phyloP scores from a whole-genome alignment of 2,329 filamentous ascomycete genomes.

The Talaromyces funiculosus region DNA sequence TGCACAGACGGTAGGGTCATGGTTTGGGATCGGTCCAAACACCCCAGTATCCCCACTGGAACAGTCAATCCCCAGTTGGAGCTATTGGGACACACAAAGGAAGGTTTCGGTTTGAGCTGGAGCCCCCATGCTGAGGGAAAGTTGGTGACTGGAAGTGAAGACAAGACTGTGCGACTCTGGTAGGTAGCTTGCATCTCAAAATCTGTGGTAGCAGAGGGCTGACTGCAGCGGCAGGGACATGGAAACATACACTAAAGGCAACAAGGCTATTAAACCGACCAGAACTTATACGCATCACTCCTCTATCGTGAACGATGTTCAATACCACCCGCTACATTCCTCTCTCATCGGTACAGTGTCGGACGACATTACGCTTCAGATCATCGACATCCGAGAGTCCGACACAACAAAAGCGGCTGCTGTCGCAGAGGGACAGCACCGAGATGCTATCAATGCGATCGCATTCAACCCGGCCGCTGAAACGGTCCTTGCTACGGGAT shows the following conservation, averaged over 20 bases:
- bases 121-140: slow-evolving; percentile 76
- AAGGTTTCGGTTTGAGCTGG: slow-evolving; percentile 93
- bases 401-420: slow-evolving; percentile 63
- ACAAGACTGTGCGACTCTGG: slow-evolving; percentile 88
- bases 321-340: slow-evolving; percentile 82
- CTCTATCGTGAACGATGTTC: slow-evolving; percentile 92
- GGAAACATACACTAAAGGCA: slow-evolving; percentile 64
- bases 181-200: slow-evolving; percentile 36
- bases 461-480: slow-evolving; percentile 93
- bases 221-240: slow-evolving; percentile 59
- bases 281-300: slow-evolving; percentile 81
- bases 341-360: slow-evolving; percentile 88
- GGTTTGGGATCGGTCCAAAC: slow-evolving; percentile 94
- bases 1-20: slow-evolving; percentile 81
- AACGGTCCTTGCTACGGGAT: slow-evolving; percentile 83
- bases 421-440: slow-evolving; percentile 67
- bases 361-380: slow-evolving; percentile 87
- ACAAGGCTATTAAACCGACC: slow-evolving; percentile 63
- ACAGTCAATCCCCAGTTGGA: slow-evolving; percentile 76
- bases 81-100: slow-evolving; percentile 74
- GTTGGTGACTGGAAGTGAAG: slow-evolving; percentile 85
- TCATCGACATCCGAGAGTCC: slow-evolving; percentile 74
- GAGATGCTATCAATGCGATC: slow-evolving; percentile 91
- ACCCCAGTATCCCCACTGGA: slow-evolving; percentile 69
- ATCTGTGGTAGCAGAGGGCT: neutral